These are phyloP conservation scores for Trichoderma hamatum DNA, from an alignment of 2,329 filamentous ascomycete genomes.

Conservation along the genomic window DNA sequence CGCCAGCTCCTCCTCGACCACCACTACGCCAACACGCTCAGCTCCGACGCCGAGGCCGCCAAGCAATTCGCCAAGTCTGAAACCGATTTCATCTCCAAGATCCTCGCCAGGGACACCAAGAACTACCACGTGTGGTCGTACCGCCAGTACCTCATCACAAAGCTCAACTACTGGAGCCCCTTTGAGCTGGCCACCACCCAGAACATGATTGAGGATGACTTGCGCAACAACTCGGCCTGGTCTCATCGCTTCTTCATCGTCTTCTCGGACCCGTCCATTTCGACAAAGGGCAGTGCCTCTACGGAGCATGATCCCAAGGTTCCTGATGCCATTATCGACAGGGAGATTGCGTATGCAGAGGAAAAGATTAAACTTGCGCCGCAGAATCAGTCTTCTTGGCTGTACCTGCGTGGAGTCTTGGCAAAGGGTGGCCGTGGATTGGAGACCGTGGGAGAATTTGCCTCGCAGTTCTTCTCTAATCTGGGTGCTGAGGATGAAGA, in stretches of 20 bases:
- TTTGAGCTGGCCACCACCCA: constrained; percentile 73
- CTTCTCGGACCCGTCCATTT: constrained; percentile 64
- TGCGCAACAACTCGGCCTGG: constrained; percentile 97
- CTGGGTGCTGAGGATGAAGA: constrained; percentile 53
- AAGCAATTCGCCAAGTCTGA: constrained; percentile 66
- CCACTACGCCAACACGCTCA: constrained; percentile 56
- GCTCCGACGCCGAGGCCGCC: constrained; percentile 55
- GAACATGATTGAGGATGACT: constrained; percentile 72
- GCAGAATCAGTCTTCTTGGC: constrained; percentile 94
- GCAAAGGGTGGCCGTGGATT: constrained; percentile 63
- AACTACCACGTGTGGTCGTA: constrained; percentile 99
- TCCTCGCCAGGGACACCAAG: constrained; percentile 86
- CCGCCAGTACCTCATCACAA: constrained; percentile 70
- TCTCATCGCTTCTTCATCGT: constrained; percentile 95
- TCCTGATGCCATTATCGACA: constrained; percentile 65
- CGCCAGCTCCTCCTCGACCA: constrained; percentile 66
- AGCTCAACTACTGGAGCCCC: constrained; percentile 70
- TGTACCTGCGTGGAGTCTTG: constrained; percentile 80
- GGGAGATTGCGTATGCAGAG: constrained; percentile 76
- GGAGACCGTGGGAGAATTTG: constrained; percentile 51
- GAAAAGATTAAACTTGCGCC: constrained; percentile 76
- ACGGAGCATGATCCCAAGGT: constrained; percentile 59
- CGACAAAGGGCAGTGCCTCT: constrained; percentile 52
- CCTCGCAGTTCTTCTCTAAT: constrained; percentile 53
- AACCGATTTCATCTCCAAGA: constrained; percentile 72